phyloP scores from a whole-genome alignment of 176 grass and related monocot genomes.

The Microstegium vimineum region DNA sequence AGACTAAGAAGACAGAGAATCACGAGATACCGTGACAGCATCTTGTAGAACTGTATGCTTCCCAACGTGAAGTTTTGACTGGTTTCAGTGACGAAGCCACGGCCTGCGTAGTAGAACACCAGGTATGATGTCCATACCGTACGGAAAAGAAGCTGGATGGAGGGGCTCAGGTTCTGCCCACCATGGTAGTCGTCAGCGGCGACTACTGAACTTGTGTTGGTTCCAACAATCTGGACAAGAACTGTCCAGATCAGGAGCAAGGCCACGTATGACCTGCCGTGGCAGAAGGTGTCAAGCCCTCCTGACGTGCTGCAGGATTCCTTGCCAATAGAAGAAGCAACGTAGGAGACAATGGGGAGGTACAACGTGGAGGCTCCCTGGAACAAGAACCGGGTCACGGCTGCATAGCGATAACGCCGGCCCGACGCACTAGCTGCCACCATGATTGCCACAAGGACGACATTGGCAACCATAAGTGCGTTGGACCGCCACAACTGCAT shows the following conservation, averaged over 20 bases:
- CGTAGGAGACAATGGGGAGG: neutral
- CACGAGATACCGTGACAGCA: neutral
- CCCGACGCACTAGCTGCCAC: neutral
- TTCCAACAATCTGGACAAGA: conserved; percentile 14
- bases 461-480: neutral
- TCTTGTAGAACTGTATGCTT: neutral
- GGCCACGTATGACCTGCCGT: neutral
- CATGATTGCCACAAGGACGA: neutral
- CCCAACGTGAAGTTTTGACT: neutral
- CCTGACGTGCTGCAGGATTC: neutral
- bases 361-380: neutral
- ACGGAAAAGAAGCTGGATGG: neutral
- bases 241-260: neutral
- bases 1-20: neutral
- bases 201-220: neutral
- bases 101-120: neutral
- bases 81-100: neutral
- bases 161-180: neutral
- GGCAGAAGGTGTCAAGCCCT: neutral
- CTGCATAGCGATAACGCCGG: neutral
- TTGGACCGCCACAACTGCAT: neutral
- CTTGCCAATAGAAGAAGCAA: neutral
- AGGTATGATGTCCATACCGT: neutral
- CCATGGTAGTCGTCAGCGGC: neutral
- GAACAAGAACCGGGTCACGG: neutral